Base-by-base conservation (phyloP, 2,329 filamentous ascomycete species). In the Aspergillus caelatus region DNA sequence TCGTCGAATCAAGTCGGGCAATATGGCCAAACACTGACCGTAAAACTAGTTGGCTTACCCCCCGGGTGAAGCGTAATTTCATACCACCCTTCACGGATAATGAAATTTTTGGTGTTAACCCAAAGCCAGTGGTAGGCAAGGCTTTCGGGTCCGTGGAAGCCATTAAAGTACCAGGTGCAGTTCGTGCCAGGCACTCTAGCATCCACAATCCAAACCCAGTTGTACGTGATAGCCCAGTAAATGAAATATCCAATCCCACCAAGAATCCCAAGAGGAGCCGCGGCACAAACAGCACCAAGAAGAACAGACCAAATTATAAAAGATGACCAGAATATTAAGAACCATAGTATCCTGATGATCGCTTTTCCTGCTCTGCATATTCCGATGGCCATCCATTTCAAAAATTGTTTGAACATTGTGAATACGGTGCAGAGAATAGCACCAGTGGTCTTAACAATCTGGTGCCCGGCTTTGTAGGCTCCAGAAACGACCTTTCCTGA, bases 321-420 rank as follows among this genome's bases (percentile, higher is more conserved):
- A 36, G 5, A 12, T 36, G 12, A 14, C 34, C 34, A 36, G 11
- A 1, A 5, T 36, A 36, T 36, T 4, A 36, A 11, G 11, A 14
- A 36, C 12, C 34, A 14, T 39, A 19, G 8, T 19, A 8, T 19
- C 5, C 19, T 8, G 36, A 7, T 7, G 19, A 19, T 39, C 1
- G 19, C 14, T 19, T 8, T 8, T 3, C 14, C 36, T 5, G 6
- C 36, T 6, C 2, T 16, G 6, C 19, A 41, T 8, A 41, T 8
- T 10, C 16, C 1, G 1, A 2, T 41, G 16, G 3, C 1, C 10
- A 41, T 41, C 2, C 1, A 9, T 41, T 41, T n/a, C 39, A 10
- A n/a, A 9, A n/a, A 8, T 4, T 41, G 16, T 4, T 10, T 41
- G 1, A 41, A 10, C 3, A 4, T 10, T 0, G 7, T 1, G 19